phyloP scores from a whole-genome alignment of 169 alveolate genomes.

The Plasmodium vivax region DNA sequence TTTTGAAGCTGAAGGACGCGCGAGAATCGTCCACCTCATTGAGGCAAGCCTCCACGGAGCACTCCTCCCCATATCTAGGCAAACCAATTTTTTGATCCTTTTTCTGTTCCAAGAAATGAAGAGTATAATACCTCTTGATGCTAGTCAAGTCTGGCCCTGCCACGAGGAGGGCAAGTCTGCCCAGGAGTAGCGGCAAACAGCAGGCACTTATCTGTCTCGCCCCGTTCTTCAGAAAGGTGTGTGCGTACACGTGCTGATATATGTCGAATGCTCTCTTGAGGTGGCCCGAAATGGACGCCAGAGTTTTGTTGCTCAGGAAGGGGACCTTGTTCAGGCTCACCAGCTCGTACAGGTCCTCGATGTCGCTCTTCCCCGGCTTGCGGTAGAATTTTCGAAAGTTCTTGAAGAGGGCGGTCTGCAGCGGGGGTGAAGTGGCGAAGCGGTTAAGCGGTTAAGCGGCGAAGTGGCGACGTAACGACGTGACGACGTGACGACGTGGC shows the following conservation, averaged over 20 bases:
- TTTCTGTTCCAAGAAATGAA: not conserved
- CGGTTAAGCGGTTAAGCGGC: not conserved
- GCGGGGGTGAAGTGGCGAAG: not conserved
- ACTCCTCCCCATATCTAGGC: not conserved
- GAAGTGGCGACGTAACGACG: not conserved
- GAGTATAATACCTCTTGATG: not conserved
- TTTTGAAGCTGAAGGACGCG: constrained; percentile 21
- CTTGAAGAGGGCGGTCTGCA: constrained; percentile 48
- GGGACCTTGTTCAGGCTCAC: constrained; percentile 37
- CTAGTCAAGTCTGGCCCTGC: constrained; percentile 8
- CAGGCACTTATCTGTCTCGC: constrained; percentile 1
- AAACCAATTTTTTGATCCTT: not conserved
- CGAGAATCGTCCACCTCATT: not conserved
- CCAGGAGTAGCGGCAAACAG: constrained; percentile 24
- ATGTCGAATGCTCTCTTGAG: constrained; percentile 63
- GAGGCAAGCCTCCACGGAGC: not conserved
- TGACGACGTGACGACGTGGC: no score
- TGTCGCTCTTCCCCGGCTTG: constrained; percentile 41
- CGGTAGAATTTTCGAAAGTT: constrained; percentile 35
- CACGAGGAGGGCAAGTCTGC: constrained; percentile 10
- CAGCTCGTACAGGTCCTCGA: constrained; percentile 40
- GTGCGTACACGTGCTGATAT: constrained; percentile 33
- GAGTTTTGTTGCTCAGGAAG: constrained; percentile 23
- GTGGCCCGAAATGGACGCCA: constrained; percentile 31
- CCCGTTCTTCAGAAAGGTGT: constrained; percentile 20